Evolutionary conservation across 2,329 filamentous ascomycete genomes (phyloP).

Genomic region (Talaromyces sp.): DNA sequence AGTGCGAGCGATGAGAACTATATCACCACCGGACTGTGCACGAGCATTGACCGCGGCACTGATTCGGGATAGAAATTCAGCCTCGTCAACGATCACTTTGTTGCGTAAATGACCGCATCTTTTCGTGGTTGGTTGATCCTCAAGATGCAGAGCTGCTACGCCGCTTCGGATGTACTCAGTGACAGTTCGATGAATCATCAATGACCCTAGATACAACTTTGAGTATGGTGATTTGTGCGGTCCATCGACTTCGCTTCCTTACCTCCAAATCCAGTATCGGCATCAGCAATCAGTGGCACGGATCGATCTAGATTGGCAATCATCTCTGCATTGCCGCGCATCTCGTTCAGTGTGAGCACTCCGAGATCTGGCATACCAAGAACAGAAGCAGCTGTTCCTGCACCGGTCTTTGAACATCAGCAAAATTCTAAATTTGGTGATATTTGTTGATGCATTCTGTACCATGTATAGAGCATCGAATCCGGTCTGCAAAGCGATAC

Average conservation of each 20-base stretch:
- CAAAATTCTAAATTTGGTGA: not conserved
- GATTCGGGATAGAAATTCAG: conserved; percentile 25
- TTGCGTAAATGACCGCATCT: conserved; percentile 41
- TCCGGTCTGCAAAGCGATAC: conserved; percentile 60
- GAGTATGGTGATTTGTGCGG: not conserved
- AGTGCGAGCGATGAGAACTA: conserved; percentile 35
- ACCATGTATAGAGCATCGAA: conserved; percentile 68
- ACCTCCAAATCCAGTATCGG: conserved; percentile 54
- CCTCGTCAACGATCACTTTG: conserved; percentile 29
- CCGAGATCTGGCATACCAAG: conserved; percentile 64
- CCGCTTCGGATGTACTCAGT: conserved; percentile 46
- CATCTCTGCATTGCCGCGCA: conserved; percentile 62
- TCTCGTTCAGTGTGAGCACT: conserved; percentile 60
- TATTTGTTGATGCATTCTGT: conserved; percentile 20
- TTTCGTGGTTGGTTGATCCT: conserved; percentile 48
- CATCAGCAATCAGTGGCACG: conserved; percentile 58
- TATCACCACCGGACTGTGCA: conserved; percentile 26
- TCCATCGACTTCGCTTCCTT: not conserved
- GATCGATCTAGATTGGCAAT: conserved; percentile 57
- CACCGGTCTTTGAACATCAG: conserved; percentile 51
- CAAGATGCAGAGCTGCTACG: conserved; percentile 52
- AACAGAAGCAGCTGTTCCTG: conserved; percentile 59
- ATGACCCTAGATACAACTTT: conserved; percentile 25
- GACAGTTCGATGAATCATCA: conserved; percentile 44
- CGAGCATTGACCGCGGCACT: conserved; percentile 32